Evolutionary conservation across 345 rosid genomes (phyloP), one percentile per base, ranked within the genome.

Genomic region (thale cress (Arabidopsis thaliana)): DNA sequence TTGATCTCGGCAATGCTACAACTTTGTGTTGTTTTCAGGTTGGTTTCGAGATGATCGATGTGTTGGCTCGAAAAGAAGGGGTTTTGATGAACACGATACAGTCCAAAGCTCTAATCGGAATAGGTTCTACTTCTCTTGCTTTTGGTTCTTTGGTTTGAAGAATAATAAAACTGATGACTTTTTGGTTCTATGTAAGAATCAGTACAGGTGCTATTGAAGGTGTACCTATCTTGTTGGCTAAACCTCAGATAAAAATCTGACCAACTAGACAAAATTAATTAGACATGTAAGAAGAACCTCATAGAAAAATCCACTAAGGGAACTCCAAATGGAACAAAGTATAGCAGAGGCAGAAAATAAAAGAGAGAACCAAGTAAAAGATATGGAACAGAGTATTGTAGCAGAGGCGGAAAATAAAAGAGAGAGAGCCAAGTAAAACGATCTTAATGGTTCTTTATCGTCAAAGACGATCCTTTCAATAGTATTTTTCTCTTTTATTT

Each of bases 1-100:
- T 16, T 16, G 20, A 32, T 49, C 58, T 34, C 38, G 48, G 8
- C 0, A 55, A 14, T 75, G 67, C 16, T 45, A 77, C 44, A 81
- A 49, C 37, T 75, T 45, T 16, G 25, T 73, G 32, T 12, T 59
- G n/a, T 22, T 56, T 13, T 59, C 85, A 93, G 96, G 87, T 93
- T 80, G 98, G 97, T 79, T 93, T 93, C 56, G 97, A 93, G 78
- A 91, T 89, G 96, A 85, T 93, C 8, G 94, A 93, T 78, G 69
- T 41, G 46, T 80, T 93, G 60, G 88, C 97, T 62, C 58, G 42
- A 71, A 87, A 82, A 12, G 84, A 93, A 80, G 84, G 92, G 6
- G 75, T 93, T 71, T 36, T 67, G 49, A 81, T 93, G 91, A 91
- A 91, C 69, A 86, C 95, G 2, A 88, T 93, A 79, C 98, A 91